Evolutionary conservation across 768 basidiomycete genomes (phyloP).

Genomic region (Filobasidium wieringae): DNA sequence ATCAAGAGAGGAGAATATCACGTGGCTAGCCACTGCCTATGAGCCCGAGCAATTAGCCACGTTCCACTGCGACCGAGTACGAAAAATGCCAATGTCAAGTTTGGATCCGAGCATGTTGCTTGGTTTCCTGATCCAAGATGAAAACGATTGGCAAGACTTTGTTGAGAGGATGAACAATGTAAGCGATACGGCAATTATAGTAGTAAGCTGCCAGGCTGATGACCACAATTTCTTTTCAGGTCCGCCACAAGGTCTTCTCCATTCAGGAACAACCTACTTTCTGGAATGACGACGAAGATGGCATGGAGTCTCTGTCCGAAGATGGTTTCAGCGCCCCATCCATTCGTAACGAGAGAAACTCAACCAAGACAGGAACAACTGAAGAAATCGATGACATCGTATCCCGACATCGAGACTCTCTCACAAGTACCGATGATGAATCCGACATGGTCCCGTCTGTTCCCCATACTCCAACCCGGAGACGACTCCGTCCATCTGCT

Average conservation of each 20-base stretch:
- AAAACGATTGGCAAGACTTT: slow-evolving; percentile 76
- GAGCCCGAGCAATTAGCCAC: slow-evolving; percentile 60
- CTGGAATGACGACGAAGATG: slow-evolving; percentile 59
- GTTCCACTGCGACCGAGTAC: slow-evolving; percentile 91
- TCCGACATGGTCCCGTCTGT: not conserved
- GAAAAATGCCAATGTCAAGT: slow-evolving; percentile 83
- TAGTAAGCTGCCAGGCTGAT: not conserved
- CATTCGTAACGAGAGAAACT: not conserved
- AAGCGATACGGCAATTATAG: slow-evolving; percentile 28
- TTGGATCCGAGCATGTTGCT: slow-evolving; percentile 96
- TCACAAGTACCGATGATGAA: not conserved
- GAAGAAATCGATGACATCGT: too few relatives aligned
- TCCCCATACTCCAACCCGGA: not conserved
- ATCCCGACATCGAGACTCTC: too few relatives aligned
- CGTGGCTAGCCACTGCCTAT: slow-evolving; percentile 59
- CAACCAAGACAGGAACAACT: too few relatives aligned
- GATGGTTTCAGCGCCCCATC: slow-evolving; percentile 39
- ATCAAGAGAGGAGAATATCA: not conserved
- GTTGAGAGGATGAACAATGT: slow-evolving; percentile 61
- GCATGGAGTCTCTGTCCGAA: slow-evolving; percentile 70
- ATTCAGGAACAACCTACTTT: slow-evolving; percentile 77
- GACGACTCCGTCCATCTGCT: not conserved
- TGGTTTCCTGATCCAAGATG: slow-evolving; percentile 74
- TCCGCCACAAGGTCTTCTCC: slow-evolving; percentile 61
- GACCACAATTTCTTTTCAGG: slow-evolving; percentile 30